Conservation (phyloP, 2,329 filamentous ascomycete genomes). For the Alternaria triticina region DNA sequence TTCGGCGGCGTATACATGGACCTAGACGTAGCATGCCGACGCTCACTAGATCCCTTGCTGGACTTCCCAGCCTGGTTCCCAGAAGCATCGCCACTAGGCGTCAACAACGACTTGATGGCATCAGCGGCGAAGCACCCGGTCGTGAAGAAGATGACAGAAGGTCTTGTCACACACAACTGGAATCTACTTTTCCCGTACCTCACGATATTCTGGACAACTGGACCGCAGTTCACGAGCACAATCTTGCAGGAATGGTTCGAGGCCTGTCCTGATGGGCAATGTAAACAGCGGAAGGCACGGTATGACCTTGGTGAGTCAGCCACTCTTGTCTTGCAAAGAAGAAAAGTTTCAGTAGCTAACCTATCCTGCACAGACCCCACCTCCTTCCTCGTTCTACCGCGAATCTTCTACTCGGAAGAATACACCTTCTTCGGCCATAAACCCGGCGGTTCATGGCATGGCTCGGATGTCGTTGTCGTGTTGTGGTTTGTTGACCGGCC, state of each 20-base stretch:
- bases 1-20: slow-evolving; percentile 37
- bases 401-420: slow-evolving; percentile 37
- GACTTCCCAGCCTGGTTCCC: slow-evolving; percentile 29
- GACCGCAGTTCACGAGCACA: slow-evolving; percentile 36
- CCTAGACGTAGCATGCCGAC: slow-evolving; percentile 30
- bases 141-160: slow-evolving; percentile 23
- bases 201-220: slow-evolving; percentile 40
- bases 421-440: slow-evolving; percentile 40
- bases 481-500: slow-evolving; percentile 32
- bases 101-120: slow-evolving; percentile 34
- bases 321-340: not conserved
- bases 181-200: slow-evolving; percentile 34
- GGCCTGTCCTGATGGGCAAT: not conserved
- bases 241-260: slow-evolving; percentile 31
- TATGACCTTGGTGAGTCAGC: not conserved
- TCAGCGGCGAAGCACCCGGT: slow-evolving; percentile 27
- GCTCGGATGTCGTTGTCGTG: slow-evolving; percentile 33
- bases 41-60: slow-evolving; percentile 23
- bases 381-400: slow-evolving; percentile 28
- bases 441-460: slow-evolving; percentile 43
- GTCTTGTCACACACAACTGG: slow-evolving; percentile 13
- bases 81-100: slow-evolving; percentile 24
- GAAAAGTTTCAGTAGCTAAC: not conserved
- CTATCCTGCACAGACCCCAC: slow-evolving; percentile 1
- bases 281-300: not conserved